A percentile compares a stretch with the other conserved stretches of the same genome.
Evolutionary conservation across 192 early-diverging fungal genomes (phyloP).

Genomic region (Chytriomyces hyalinus): DNA sequence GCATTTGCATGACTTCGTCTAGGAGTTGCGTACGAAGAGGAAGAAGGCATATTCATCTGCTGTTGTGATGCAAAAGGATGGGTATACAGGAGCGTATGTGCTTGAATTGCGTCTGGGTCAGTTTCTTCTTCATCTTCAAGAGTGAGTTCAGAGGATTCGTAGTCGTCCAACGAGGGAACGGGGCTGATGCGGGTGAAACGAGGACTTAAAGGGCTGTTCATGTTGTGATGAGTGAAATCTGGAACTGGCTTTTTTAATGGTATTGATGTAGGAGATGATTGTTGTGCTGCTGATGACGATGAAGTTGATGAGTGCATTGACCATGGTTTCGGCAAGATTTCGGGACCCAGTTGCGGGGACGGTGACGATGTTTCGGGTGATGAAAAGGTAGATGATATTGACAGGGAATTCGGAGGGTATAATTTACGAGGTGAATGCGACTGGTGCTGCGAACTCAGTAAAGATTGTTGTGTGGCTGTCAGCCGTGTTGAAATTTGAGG

Average conservation of each 20-base stretch:
- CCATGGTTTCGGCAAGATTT: no score
- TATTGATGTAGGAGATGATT: no score
- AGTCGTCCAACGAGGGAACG: neutral
- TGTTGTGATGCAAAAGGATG: neutral
- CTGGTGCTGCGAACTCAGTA: no score
- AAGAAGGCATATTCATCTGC: neutral
- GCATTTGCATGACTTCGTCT: neutral
- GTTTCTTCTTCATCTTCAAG: neutral
- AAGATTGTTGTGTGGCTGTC: no score
- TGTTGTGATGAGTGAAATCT: constrained; percentile 29
- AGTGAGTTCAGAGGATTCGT: neutral
- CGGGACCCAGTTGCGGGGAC: no score
- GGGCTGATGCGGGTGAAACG: neutral
- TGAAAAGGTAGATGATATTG: no score
- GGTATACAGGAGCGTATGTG: neutral
- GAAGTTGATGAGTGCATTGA: no score
- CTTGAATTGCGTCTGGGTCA: neutral
- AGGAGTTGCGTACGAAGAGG: neutral
- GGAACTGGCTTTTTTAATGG: neutral
- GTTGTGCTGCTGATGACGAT: no score
- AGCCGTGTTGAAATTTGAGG: no score
- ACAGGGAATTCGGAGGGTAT: no score
- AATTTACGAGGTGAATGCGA: no score
- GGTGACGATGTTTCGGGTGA: no score
- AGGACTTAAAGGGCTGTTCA: constrained; percentile 12